Evolutionary conservation across 345 rosid species (phyloP).

Genomic region (Eucalyptus albens): DNA sequence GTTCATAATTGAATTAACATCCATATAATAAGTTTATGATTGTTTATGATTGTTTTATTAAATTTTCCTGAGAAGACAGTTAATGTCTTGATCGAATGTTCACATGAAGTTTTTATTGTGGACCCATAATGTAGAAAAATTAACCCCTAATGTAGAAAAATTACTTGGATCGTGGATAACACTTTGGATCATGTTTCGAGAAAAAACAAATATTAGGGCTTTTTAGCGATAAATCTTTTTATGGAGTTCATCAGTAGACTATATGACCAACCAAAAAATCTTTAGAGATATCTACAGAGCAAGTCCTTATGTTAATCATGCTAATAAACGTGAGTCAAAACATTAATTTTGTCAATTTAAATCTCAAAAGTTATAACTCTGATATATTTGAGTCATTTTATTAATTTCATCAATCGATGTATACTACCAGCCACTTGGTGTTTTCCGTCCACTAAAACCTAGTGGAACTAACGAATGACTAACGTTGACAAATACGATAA

Average conservation of each 20-base stretch:
- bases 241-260: not conserved
- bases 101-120: not conserved
- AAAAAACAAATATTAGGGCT: not conserved
- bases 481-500: not conserved
- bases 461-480: not conserved
- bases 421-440: not conserved
- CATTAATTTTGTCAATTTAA: too few species aligned
- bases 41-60: not conserved
- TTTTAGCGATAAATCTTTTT: not conserved
- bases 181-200: not conserved
- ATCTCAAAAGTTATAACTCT: not conserved
- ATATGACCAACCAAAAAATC: not conserved
- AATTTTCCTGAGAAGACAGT: not conserved
- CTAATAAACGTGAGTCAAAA: not conserved
- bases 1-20: fast-evolving
- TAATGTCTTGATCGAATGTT: not conserved
- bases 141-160: not conserved
- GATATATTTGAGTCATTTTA: not conserved
- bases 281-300: not conserved
- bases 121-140: not conserved
- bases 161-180: not conserved
- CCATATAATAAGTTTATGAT: not conserved
- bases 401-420: not conserved
- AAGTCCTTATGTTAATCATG: not conserved
- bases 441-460: not conserved